Base-by-base conservation (phyloP, 352 stramenopile species). In the Globisporangium rhizosaccharum region DNA sequence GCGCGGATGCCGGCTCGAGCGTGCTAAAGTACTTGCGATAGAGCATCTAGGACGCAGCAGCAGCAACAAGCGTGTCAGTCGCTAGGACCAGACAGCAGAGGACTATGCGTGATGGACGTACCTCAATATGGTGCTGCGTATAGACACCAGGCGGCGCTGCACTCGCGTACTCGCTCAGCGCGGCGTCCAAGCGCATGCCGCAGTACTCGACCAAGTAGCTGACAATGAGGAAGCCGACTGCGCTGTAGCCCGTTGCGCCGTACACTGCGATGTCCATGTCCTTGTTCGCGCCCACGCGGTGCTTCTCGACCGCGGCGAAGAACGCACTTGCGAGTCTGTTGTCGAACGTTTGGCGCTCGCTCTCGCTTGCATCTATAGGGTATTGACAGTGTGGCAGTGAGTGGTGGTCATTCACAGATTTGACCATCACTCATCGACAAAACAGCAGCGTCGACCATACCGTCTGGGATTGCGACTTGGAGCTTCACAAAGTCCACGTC, bases 401-500 rank as follows among this genome's bases (percentile, higher is more conserved):
- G 9, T 42, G 51, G 6, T 4, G 10, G 17, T 28, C 37, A 33
- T 11, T 18, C 25, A 3, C 12, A 39, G 28, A 23, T 23, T 23
- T 23, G 23, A 23, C 0, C 23, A 23, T 23, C 23, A 23, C 23
- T 23, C 23, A 23, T 23, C 23, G 23, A 23, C 23, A 23, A 23
- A 23, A 23, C 23, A 23, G 23, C 23, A 23, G 23, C 23, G 23
- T 23, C 23, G 23, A 44, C 20, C 42, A 17, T 56, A 86, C 74
- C 73, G 71, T 80, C 73, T 2, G 70, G 53, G 15, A 68, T 67
- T 30, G 67, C 58, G 8, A 76, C 61, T 3, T 52, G 62, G 41
- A 95, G 70, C 60, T 95, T 93, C 37, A 87, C 70, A 53, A 87
- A 95, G 44, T 89, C 65, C 1, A 95, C 85, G 50, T 95, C 85